These are phyloP conservation scores for Hsuehochloa calcarea DNA, from an alignment of 176 grass and related monocot genomes.

Conservation along the genomic window DNA sequence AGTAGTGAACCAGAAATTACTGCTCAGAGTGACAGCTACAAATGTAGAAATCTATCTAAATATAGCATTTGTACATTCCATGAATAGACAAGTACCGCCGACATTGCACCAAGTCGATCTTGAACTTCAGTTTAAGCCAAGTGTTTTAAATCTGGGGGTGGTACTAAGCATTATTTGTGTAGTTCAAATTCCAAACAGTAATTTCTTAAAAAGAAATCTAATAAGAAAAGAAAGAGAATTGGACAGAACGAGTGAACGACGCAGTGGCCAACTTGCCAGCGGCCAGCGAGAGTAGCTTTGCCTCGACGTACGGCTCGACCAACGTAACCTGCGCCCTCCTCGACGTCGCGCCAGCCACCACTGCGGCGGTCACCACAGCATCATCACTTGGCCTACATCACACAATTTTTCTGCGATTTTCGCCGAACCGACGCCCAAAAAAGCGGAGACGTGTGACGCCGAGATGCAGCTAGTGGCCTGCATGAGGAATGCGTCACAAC, in stretches of 20 bases:
- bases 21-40: background rate
- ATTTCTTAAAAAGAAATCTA: background rate
- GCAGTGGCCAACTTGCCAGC: background rate
- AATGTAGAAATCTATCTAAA: background rate
- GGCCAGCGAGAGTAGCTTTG: background rate
- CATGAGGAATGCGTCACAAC: too few relatives aligned
- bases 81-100: background rate
- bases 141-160: too few relatives aligned
- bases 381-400: too few relatives aligned
- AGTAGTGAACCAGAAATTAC: background rate
- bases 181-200: background rate
- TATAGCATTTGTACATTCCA: background rate
- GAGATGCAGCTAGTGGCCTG: too few relatives aligned
- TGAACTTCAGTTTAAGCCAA: too few relatives aligned
- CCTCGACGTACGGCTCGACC: background rate
- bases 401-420: background rate
- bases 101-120: too few relatives aligned
- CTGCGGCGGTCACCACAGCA: background rate
- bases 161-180: too few relatives aligned
- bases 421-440: background rate
- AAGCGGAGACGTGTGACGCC: background rate
- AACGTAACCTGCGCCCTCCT: background rate
- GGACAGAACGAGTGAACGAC: background rate
- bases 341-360: too few relatives aligned
- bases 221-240: background rate